Percentiles rank a stretch among this genome's conserved stretches.
These are phyloP conservation scores for Physaria fendleri DNA, from an alignment of 345 rosid species.

Conservation along the genomic window DNA sequence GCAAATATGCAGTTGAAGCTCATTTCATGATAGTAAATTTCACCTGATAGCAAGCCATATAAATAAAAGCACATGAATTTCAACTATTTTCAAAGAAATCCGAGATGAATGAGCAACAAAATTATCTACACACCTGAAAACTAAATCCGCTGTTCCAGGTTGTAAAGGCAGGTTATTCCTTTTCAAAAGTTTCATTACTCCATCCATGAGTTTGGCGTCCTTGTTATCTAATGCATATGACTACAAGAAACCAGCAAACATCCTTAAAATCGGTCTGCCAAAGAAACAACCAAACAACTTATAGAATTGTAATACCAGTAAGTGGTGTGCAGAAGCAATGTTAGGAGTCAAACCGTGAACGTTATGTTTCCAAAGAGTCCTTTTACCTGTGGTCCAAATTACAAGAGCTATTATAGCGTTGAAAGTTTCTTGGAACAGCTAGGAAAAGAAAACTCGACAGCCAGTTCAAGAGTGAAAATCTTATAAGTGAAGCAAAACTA, in stretches of 20 bases:
- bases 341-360: conserved; percentile 72
- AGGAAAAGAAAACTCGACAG: background rate
- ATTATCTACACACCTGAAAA: conserved; percentile 48
- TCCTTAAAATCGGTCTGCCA: background rate
- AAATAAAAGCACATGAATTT: background rate
- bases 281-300: background rate
- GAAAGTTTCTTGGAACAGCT: background rate
- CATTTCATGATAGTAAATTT: conserved; percentile 7
- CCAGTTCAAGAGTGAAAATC: background rate
- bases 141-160: conserved; percentile 80
- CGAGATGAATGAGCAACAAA: background rate
- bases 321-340: conserved; percentile 67
- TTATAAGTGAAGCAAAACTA: background rate
- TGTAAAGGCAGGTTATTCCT: conserved; percentile 50
- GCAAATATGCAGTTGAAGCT: conserved; percentile 31
- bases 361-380: conserved; percentile 68
- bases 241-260: conserved; percentile 30
- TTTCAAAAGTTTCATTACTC: conserved; percentile 57
- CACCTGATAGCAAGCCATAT: background rate
- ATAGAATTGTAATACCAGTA: conserved; percentile 51
- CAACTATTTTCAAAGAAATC: background rate
- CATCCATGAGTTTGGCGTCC: conserved; percentile 56
- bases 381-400: conserved; percentile 44
- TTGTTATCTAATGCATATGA: conserved; percentile 54
- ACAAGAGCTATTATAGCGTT: background rate